Conservation (phyloP, 2,329 filamentous ascomycete species). For the Macrophomina tecta region DNA sequence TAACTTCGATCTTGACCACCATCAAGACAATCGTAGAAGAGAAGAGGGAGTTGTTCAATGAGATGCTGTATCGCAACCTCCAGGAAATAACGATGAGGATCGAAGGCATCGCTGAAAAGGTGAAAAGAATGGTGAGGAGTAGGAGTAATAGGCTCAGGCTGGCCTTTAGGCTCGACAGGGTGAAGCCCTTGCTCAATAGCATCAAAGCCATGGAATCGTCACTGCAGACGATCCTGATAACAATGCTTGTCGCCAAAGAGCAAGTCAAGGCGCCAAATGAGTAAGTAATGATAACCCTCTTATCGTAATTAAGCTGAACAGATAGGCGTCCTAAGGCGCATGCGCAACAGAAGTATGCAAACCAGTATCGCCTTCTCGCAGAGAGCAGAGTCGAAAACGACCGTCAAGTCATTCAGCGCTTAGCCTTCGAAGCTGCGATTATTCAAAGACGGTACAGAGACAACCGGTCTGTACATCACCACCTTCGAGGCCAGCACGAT, state of each 20-base stretch:
- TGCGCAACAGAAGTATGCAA: neutral
- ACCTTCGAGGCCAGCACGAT: neutral
- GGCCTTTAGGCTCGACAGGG: neutral
- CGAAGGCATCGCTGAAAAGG: neutral
- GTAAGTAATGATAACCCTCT: neutral
- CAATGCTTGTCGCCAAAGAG: neutral
- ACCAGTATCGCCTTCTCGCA: neutral
- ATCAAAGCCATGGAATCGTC: neutral
- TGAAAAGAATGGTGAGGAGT: neutral
- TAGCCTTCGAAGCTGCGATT: neutral
- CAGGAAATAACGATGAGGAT: neutral
- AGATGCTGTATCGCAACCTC: neutral
- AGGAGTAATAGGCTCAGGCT: neutral
- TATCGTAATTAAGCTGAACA: neutral
- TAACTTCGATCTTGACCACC: neutral
- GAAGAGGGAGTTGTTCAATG: neutral
- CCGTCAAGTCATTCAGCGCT: neutral
- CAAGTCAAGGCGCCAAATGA: neutral
- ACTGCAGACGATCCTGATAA: neutral
- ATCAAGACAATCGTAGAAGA: neutral
- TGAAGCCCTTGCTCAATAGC: neutral
- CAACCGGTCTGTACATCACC: neutral
- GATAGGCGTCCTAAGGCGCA: neutral
- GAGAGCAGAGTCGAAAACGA: neutral
- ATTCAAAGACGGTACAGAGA: neutral